phyloP scores from a whole-genome alignment of 306 rosid genomes.

The Coriaria nepalensis region DNA sequence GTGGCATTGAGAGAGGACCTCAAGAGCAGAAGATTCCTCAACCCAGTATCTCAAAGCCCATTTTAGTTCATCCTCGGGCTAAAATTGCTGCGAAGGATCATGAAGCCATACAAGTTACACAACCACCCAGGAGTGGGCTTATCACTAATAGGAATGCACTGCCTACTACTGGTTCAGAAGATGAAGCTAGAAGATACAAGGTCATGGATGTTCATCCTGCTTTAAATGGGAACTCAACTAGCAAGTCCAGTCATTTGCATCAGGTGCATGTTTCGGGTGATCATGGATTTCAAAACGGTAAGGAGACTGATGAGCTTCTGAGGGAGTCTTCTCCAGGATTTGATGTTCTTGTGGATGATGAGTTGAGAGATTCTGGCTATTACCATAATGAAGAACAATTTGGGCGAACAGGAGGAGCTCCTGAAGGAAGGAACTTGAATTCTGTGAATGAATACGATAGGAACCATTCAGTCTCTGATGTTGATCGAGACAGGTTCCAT shows the following conservation, averaged over 20 bases:
- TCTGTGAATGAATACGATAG: conserved; percentile 58
- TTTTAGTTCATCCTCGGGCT: conserved; percentile 23
- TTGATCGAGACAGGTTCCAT: conserved; percentile 46
- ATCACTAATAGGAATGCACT: conserved; percentile 30
- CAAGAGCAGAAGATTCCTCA: conserved; percentile 49
- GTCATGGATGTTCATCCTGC: conserved; percentile 19
- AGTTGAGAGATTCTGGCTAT: conserved; percentile 66
- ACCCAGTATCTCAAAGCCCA: conserved; percentile 21
- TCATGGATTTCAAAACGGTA: conserved; percentile 62
- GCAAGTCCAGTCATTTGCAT: conserved; percentile 29
- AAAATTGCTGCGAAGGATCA: conserved; percentile 28
- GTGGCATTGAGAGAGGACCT: conserved; percentile 32
- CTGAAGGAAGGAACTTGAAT: conserved; percentile 53
- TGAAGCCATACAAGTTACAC: conserved; percentile 18
- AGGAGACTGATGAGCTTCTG: conserved; percentile 72
- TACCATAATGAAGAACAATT: conserved; percentile 61
- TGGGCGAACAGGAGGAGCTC: conserved; percentile 46
- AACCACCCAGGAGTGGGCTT: conserved; percentile 27
- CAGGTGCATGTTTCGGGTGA: conserved; percentile 48
- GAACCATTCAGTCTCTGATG: conserved; percentile 48
- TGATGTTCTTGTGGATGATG: conserved; percentile 98
- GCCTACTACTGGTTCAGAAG: conserved; percentile 26
- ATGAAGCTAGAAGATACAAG: conserved; percentile 39
- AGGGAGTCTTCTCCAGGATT: conserved; percentile 97
- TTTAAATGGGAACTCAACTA: conserved; percentile 32